Conservation (phyloP, 257 asterid genomes). For the Solanum virginianum region DNA sequence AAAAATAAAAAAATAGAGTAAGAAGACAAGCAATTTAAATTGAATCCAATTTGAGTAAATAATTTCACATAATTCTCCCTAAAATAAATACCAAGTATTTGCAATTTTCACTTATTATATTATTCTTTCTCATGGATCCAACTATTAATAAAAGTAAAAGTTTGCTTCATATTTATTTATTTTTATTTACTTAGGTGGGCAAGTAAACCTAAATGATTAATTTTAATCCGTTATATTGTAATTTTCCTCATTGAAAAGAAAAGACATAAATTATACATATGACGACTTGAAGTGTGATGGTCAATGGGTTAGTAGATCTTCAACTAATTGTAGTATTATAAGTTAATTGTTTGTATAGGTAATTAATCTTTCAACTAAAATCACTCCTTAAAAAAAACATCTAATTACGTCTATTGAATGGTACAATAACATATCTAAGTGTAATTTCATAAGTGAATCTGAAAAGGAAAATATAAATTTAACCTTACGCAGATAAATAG, state of each 20-base stretch:
- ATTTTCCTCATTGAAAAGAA: not conserved
- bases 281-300: not conserved
- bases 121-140: not conserved
- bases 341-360: not conserved
- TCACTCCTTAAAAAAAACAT: not conserved
- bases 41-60: no score
- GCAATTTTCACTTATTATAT: not conserved
- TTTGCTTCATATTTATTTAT: not conserved
- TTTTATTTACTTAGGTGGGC: constrained; percentile 8
- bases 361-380: not conserved
- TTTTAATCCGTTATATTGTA: constrained; percentile 2
- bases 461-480: fast-evolving
- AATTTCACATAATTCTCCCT: no score
- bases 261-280: not conserved
- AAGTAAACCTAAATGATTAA: constrained; percentile 13
- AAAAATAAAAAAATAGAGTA: no score
- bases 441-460: not conserved
- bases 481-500: not conserved
- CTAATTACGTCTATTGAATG: not conserved
- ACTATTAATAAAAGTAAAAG: not conserved
- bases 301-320: not conserved
- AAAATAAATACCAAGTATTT: not conserved
- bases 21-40: no score
- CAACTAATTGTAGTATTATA: not conserved
- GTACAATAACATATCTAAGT: not conserved